phyloP scores from a whole-genome alignment of 2,329 filamentous ascomycete genomes.

The Penicillium sp. region DNA sequence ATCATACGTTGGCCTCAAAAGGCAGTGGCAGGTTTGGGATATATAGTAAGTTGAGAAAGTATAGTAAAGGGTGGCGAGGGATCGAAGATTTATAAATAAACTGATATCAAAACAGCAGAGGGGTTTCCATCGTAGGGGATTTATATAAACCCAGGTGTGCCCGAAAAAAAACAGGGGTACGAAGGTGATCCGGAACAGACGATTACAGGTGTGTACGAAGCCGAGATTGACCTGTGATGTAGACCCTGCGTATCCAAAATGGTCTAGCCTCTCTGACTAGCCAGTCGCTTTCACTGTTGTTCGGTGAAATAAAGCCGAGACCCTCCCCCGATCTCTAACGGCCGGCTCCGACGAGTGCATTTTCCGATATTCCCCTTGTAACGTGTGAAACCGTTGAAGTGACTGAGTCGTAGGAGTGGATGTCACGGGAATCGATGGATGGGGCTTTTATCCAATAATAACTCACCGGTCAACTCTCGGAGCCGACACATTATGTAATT shows the following conservation, averaged over 20 bases:
- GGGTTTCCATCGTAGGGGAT: slow-evolving; percentile 10
- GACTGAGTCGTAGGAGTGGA: neutral
- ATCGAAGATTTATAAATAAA: slow-evolving; percentile 4
- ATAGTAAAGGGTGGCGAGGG: neutral
- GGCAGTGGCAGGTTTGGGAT: neutral
- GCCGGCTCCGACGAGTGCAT: slow-evolving; percentile 22
- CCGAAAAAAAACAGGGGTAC: slow-evolving; percentile 7
- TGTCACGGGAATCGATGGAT: slow-evolving; percentile 1
- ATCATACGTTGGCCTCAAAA: slow-evolving; percentile 7
- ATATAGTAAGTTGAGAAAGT: slow-evolving; percentile 1
- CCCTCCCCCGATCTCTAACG: slow-evolving; percentile 12
- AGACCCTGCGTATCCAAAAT: slow-evolving; percentile 3
- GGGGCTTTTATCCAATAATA: neutral
- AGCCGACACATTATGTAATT: slow-evolving; percentile 9
- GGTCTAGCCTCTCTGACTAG: neutral
- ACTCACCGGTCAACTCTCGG: slow-evolving; percentile 23
- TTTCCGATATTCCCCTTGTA: neutral
- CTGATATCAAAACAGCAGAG: slow-evolving; percentile 9
- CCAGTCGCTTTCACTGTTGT: neutral
- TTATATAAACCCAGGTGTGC: slow-evolving; percentile 15
- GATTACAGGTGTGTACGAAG: slow-evolving; percentile 12
- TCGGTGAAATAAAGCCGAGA: slow-evolving; percentile 20
- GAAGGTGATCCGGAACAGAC: slow-evolving; percentile 8
- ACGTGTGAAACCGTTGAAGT: slow-evolving; percentile 15
- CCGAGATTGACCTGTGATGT: slow-evolving; percentile 20